Conservation (phyloP, 2,329 filamentous ascomycete species). For the Pseudomassariella vexata region DNA sequence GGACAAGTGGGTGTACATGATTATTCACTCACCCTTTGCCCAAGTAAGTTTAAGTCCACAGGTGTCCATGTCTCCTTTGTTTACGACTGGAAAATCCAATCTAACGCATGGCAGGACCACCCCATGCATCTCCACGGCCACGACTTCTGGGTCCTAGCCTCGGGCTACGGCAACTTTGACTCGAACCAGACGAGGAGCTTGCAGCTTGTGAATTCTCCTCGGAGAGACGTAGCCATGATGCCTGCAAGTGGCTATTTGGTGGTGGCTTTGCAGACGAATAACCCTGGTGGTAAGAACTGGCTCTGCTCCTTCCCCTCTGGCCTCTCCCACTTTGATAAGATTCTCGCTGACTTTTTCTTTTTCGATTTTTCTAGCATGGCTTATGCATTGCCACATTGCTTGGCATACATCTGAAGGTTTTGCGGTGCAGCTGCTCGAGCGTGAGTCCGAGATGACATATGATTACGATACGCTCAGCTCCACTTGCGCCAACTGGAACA, state of each 20-base stretch:
- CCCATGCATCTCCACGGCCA: no score
- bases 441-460: constrained; percentile 2
- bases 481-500: constrained; percentile 4
- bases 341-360: neutral
- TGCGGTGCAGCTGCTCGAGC: constrained; percentile 5
- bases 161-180: constrained; percentile 1
- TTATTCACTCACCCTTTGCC: constrained; percentile 3
- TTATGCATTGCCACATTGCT: constrained; percentile 7
- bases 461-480: constrained; percentile 3
- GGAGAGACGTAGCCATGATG: constrained; percentile 6
- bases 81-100: no score
- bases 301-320: neutral
- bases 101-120: no score
- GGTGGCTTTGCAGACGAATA: constrained; percentile 7
- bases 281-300: constrained; percentile 7
- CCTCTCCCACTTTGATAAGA: neutral
- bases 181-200: neutral
- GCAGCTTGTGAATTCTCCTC: constrained; percentile 2
- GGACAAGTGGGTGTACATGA: constrained; percentile 4
- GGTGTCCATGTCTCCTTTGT: no score
- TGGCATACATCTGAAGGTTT: constrained; percentile 6
- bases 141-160: constrained; percentile 3
- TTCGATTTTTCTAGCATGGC: constrained; percentile 1
- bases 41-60: no score
- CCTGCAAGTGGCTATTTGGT: constrained; percentile 5